Evolutionary conservation across 192 early-diverging fungal genomes (phyloP).

Genomic region (Coemansia sp.): DNA sequence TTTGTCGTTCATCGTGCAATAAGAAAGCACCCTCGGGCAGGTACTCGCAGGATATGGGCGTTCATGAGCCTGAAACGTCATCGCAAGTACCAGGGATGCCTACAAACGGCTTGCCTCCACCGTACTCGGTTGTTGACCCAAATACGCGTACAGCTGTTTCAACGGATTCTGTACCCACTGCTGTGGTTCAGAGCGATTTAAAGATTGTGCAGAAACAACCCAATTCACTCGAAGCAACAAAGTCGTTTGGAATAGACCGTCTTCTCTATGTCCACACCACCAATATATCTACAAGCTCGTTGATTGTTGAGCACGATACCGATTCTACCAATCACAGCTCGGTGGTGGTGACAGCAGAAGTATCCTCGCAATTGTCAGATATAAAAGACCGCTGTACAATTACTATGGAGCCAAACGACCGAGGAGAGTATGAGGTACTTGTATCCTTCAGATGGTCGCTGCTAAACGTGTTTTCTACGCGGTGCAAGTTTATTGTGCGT

Average conservation of each 20-base stretch:
- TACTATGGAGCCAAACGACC: slow-evolving; percentile 11
- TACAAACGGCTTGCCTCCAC: slow-evolving; percentile 20
- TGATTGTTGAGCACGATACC: slow-evolving; percentile 28
- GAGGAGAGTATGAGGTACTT: slow-evolving; percentile 36
- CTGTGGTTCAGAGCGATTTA: background rate
- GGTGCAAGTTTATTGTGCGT: slow-evolving; percentile 24
- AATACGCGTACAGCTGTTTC: slow-evolving; percentile 1
- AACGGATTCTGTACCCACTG: background rate
- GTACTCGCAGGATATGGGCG: background rate
- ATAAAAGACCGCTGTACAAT: slow-evolving; percentile 18
- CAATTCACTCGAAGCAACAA: slow-evolving; percentile 26
- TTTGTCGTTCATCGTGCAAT: background rate
- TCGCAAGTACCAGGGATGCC: background rate
- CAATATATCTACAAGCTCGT: slow-evolving; percentile 11
- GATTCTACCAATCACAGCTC: slow-evolving; percentile 17
- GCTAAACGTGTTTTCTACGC: slow-evolving; percentile 18
- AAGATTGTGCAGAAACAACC: slow-evolving; percentile 18
- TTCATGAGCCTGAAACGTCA: background rate
- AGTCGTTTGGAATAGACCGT: slow-evolving; percentile 28
- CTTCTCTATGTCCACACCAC: slow-evolving; percentile 26
- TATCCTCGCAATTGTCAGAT: slow-evolving; percentile 10
- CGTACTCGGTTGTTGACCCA: slow-evolving; percentile 35
- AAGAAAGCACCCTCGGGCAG: background rate
- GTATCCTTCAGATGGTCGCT: slow-evolving; percentile 26
- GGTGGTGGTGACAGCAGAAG: slow-evolving; percentile 20